Percentiles rank a stretch among this genome's conserved stretches.
phyloP scores from a whole-genome alignment of 768 basidiomycete genomes.

The Pluteus cervinus region DNA sequence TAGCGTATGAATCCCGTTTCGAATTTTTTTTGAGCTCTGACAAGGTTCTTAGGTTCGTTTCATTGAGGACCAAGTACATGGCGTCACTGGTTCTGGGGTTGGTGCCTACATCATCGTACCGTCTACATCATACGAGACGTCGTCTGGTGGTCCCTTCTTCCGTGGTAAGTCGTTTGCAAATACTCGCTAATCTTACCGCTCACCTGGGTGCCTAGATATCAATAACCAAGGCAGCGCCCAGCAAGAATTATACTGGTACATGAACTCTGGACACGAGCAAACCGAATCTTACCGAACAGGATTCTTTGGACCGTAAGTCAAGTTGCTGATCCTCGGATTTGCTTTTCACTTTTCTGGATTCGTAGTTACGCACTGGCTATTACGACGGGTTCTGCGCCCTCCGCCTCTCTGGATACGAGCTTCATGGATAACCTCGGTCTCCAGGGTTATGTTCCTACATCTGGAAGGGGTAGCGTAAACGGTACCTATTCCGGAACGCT shows the following conservation, averaged over 20 bases:
- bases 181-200: neutral
- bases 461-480: conserved; percentile 38
- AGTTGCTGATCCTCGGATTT: conserved; percentile 1
- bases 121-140: conserved; percentile 36
- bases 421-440: conserved; percentile 38
- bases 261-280: conserved; percentile 43
- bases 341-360: conserved; percentile 1
- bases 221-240: conserved; percentile 40
- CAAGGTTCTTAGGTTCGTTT: conserved; percentile 29
- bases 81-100: conserved; percentile 39
- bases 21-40: neutral
- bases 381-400: conserved; percentile 36
- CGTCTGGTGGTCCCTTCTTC: conserved; percentile 47
- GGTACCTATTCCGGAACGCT: conserved; percentile 38
- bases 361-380: conserved; percentile 36
- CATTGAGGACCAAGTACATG: conserved; percentile 46
- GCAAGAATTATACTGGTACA: conserved; percentile 44
- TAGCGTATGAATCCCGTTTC: conserved; percentile 22
- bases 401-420: conserved; percentile 32
- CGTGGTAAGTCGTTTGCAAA: conserved; percentile 21
- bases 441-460: conserved; percentile 36
- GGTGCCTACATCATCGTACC: conserved; percentile 42
- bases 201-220: conserved; percentile 26
- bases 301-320: conserved; percentile 40
- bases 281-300: conserved; percentile 38